Evolutionary conservation across 2,329 filamentous ascomycete genomes (phyloP).

Genomic region (Colletotrichum salicis): DNA sequence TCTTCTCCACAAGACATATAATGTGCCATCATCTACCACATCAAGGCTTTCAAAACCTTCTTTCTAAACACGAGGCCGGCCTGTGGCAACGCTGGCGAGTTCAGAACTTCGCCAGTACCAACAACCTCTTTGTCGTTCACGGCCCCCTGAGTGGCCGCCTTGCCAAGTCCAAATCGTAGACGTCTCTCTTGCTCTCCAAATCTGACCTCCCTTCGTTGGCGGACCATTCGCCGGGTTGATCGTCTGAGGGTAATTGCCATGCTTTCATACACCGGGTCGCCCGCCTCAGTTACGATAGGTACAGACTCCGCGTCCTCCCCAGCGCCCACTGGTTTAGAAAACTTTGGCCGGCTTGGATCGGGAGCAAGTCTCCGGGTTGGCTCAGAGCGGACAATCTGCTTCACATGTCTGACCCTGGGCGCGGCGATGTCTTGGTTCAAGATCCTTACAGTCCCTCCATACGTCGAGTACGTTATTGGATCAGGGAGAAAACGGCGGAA

Average conservation of each 20-base stretch:
- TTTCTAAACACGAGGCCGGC: background rate
- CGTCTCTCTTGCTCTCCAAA: constrained; percentile 19
- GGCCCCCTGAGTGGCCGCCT: background rate
- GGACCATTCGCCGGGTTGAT: constrained; percentile 10
- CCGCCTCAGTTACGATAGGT: constrained; percentile 16
- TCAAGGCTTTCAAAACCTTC: background rate
- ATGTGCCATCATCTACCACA: background rate
- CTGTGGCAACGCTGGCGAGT: background rate
- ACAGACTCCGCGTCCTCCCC: background rate
- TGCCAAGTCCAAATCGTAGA: background rate
- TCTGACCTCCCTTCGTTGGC: constrained; percentile 5
- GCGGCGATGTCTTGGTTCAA: background rate
- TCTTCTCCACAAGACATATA: background rate
- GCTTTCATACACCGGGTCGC: constrained; percentile 16
- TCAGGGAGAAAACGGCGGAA: constrained; percentile 30
- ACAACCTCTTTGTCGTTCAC: background rate
- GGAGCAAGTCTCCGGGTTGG: constrained; percentile 5
- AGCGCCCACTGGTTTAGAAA: background rate
- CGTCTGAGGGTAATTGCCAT: constrained; percentile 15
- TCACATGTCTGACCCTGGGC: constrained; percentile 6
- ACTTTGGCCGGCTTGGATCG: background rate
- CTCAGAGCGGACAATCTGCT: background rate
- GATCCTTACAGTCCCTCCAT: constrained; percentile 30
- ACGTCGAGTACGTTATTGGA: constrained; percentile 29
- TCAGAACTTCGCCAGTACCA: background rate